Conservation (phyloP, 768 basidiomycete genomes). For the Podaxis sp. region DNA sequence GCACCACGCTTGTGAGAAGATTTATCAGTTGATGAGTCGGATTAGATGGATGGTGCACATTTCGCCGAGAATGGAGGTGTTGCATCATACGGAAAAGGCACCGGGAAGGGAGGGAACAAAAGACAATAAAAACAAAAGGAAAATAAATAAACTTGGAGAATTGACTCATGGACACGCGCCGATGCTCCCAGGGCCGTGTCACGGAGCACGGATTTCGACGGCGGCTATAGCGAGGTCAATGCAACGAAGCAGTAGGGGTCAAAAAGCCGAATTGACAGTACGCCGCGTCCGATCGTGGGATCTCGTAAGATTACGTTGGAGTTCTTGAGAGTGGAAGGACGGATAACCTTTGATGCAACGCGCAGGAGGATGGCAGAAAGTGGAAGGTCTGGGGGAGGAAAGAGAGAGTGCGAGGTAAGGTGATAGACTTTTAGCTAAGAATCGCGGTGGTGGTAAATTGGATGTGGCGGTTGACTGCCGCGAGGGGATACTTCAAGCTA, state of each 20-base stretch:
- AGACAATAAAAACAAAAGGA: constrained; percentile 7
- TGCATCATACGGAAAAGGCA: neutral
- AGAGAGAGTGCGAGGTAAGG: neutral
- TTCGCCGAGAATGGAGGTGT: constrained; percentile 10
- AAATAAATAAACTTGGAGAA: too few relatives aligned
- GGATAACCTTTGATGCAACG: constrained; percentile 2
- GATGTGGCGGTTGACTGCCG: constrained; percentile 11
- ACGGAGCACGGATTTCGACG: neutral
- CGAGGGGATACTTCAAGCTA: constrained; percentile 10
- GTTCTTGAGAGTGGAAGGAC: constrained; percentile 2
- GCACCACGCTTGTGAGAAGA: constrained; percentile 8
- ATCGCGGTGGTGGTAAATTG: constrained; percentile 13
- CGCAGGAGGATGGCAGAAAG: neutral
- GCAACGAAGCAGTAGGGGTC: neutral
- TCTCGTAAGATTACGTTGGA: constrained; percentile 6
- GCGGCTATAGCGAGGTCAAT: constrained; percentile 5
- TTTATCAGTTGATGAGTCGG: neutral
- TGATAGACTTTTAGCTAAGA: constrained; percentile 14
- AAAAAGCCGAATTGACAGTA: neutral
- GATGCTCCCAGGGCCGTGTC: neutral
- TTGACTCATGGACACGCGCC: neutral
- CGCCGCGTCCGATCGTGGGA: neutral
- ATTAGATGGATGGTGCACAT: neutral
- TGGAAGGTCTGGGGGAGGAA: neutral
- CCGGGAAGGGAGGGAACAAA: neutral